Evolutionary conservation across 192 early-diverging fungal species (phyloP), one percentile per base, ranked within the genome.

Genomic region (Podochytrium sp.): DNA sequence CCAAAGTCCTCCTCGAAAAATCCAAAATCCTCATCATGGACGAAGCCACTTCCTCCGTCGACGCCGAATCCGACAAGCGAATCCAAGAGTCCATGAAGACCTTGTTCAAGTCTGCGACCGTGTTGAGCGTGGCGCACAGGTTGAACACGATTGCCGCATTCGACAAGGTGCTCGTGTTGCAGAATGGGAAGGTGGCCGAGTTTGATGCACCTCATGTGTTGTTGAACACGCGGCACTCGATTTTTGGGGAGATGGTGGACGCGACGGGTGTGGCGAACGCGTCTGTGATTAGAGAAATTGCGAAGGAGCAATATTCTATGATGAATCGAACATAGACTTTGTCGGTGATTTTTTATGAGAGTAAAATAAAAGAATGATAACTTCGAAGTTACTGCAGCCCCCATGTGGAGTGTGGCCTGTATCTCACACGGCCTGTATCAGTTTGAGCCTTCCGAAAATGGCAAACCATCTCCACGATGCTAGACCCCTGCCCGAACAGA

Each of bases 51-150:
- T 76, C 76, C 1, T 43, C 76, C 7, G 60, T 83, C 50, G 78
- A 83, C 42, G 55, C 75, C 16, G 42, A 33, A 25, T 71, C 76
- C 1, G 81, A 82, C 58, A 18, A 61, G 60, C 16, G 71, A 20
- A 73, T 82, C 49, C 77, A 79, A 59, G 64, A 52, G 10, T 51
- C 53, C 29, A 62, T 75, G 49, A 52, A 59, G 29, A 55, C 62
- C 10, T 43, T 67, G 18, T 83, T 85, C 50, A 58, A 69, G 30
- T 53, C 72, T 7, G 63, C 71, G 23, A 89, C 92, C 2, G 84
- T 94, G 1, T 69, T 94, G 51, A 89, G 89, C 43, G 93, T 94
- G 81, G 93, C 91, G 0, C 93, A 96, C 73, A 86, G 94, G 41
- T 53, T 93, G 59, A 90, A 92, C 77, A 92, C 91, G 7, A 78